phyloP scores from a whole-genome alignment of 2,329 filamentous ascomycete species.

The Arthroderma uncinatum region DNA sequence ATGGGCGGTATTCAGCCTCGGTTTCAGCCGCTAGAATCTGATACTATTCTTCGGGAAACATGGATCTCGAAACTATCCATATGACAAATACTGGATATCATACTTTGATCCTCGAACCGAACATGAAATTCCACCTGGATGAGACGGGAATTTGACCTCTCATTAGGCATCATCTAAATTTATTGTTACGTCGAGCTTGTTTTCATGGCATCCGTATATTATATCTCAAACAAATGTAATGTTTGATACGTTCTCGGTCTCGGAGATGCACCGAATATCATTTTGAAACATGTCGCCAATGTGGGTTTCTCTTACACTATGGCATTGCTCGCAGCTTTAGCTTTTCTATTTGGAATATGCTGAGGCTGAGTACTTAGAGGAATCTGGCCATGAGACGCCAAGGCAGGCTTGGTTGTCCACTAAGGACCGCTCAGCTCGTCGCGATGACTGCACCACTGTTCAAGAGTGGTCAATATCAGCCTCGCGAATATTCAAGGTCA shows the following conservation, averaged over 20 bases:
- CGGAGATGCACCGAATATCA: background rate
- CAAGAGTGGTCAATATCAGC: background rate
- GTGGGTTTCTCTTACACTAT: background rate
- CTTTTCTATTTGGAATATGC: background rate
- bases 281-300: background rate
- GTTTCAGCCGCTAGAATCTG: background rate
- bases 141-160: background rate
- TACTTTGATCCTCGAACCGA: background rate
- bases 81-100: background rate
- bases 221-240: background rate
- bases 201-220: no score
- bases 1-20: background rate
- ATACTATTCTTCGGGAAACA: background rate
- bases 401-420: background rate
- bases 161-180: background rate
- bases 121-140: background rate
- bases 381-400: background rate
- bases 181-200: no score
- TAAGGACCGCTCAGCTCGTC: background rate
- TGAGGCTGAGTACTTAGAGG: background rate
- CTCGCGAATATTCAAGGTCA: background rate
- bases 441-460: background rate
- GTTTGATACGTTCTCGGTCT: background rate
- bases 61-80: background rate
- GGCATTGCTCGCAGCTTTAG: background rate